Conservation (phyloP, 73 alveolate genomes). For the Paraurostyla sp. region DNA sequence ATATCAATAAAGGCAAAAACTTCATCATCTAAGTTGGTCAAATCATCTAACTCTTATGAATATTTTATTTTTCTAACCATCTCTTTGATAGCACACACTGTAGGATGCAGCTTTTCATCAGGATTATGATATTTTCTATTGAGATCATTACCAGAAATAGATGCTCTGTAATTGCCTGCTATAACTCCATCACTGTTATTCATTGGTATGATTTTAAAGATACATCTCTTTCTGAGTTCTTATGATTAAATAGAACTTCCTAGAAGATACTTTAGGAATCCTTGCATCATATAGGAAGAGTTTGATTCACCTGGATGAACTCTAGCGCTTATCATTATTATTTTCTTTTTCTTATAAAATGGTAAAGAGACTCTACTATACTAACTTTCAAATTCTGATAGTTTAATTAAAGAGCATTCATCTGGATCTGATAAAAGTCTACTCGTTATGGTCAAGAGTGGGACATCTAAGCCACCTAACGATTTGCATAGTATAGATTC, state of each 20-base stretch:
- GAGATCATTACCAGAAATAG: constrained; percentile 85
- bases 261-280: constrained; percentile 81
- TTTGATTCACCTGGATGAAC: constrained; percentile 97
- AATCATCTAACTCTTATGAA: background rate
- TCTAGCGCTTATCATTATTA: constrained; percentile 86
- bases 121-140: constrained; percentile 86
- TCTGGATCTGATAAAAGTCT: background rate
- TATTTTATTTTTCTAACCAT: constrained; percentile 69
- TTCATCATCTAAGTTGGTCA: constrained; percentile 12
- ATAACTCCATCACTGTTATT: constrained; percentile 89
- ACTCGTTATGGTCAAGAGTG: background rate
- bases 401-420: background rate
- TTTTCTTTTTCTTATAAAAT: constrained; percentile 67
- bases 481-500: constrained; percentile 39
- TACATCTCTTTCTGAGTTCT: constrained; percentile 79
- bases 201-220: constrained; percentile 85
- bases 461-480: constrained; percentile 52
- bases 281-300: constrained; percentile 90
- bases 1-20: constrained; percentile 76
- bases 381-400: constrained; percentile 30
- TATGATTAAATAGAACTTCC: constrained; percentile 79
- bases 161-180: constrained; percentile 83
- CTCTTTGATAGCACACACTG: constrained; percentile 82
- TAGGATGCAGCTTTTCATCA: constrained; percentile 89
- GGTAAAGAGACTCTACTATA: constrained; percentile 45